These are phyloP conservation scores for Candida rishiriensis DNA, from an alignment of 805 yeast species.

Conservation along the genomic window DNA sequence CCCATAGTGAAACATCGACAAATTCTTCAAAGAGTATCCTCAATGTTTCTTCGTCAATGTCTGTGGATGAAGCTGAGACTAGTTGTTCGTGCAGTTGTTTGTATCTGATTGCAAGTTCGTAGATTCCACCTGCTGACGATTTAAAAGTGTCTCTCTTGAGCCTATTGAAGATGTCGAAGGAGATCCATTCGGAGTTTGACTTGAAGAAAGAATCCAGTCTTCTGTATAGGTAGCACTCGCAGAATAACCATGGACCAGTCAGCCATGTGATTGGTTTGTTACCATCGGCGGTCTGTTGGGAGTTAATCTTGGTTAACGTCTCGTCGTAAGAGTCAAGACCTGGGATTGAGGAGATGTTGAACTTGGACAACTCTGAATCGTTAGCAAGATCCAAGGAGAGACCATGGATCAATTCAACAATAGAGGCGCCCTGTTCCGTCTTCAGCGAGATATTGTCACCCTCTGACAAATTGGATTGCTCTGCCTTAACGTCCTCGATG, in stretches of 20 bases:
- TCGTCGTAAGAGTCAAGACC: constrained; percentile 59
- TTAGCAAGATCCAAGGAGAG: constrained; percentile 41
- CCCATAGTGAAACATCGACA: constrained; percentile 90
- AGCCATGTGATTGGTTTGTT: constrained; percentile 54
- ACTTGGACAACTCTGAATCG: constrained; percentile 41
- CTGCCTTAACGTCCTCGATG: constrained; percentile 49
- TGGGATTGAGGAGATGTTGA: constrained; percentile 30
- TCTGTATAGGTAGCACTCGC: constrained; percentile 84
- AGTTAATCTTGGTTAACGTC: constrained; percentile 34
- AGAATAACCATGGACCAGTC: constrained; percentile 84
- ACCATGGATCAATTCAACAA: constrained; percentile 37
- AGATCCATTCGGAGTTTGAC: constrained; percentile 38
- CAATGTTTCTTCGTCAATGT: constrained; percentile 37
- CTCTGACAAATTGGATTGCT: constrained; percentile 3
- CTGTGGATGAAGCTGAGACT: constrained; percentile 4
- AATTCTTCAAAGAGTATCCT: constrained; percentile 72
- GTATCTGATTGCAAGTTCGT: constrained; percentile 71
- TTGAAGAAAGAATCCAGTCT: constrained; percentile 45
- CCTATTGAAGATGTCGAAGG: constrained; percentile 69
- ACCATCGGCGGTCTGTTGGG: no score
- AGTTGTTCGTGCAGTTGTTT: constrained; percentile 35
- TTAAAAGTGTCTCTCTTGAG: constrained; percentile 72
- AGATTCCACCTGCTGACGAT: constrained; percentile 71
- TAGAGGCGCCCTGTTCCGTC: constrained; percentile 42
- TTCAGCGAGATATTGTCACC: constrained; percentile 16